Conservation (phyloP, 75 land plant genomes). For the Pinus tabuliformis region DNA sequence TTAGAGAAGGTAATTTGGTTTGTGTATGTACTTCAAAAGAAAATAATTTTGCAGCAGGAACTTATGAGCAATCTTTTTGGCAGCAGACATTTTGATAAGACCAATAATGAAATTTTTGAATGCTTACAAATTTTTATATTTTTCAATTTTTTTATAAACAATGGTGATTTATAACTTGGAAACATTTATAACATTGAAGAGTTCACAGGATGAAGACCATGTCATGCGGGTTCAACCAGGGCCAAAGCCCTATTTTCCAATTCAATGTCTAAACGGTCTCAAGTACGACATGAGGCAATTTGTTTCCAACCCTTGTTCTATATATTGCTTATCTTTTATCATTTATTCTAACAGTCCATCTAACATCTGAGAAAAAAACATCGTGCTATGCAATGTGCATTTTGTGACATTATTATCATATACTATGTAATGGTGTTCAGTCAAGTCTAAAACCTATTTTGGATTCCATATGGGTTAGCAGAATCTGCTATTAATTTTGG, state of each 20-base stretch:
- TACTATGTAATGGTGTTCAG: too few species aligned
- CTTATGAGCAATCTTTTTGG: not conserved
- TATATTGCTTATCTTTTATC: not conserved
- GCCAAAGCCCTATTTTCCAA: conserved; percentile 18
- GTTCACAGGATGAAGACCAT: conserved; percentile 25
- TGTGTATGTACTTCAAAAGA: not conserved
- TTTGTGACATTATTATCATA: too few species aligned
- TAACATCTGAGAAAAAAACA: too few species aligned
- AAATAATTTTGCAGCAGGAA: not conserved
- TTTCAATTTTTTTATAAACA: not conserved
- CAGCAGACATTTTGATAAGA: not conserved
- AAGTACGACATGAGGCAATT: conserved; percentile 9
- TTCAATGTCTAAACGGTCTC: conserved; percentile 22
- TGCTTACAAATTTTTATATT: not conserved
- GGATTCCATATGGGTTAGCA: too few species aligned
- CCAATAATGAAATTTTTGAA: not conserved
- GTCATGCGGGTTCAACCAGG: conserved; percentile 21
- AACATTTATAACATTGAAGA: not conserved
- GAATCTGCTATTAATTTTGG: too few species aligned
- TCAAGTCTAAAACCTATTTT: too few species aligned
- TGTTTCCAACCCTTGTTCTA: not conserved
- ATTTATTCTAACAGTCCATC: not conserved
- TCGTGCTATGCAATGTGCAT: too few species aligned
- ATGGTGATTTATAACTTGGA: not conserved
- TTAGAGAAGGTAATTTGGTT: conserved; percentile 21